phyloP scores from a whole-genome alignment of 2,329 filamentous ascomycete species.

The Lasiodiplodia sp. region DNA sequence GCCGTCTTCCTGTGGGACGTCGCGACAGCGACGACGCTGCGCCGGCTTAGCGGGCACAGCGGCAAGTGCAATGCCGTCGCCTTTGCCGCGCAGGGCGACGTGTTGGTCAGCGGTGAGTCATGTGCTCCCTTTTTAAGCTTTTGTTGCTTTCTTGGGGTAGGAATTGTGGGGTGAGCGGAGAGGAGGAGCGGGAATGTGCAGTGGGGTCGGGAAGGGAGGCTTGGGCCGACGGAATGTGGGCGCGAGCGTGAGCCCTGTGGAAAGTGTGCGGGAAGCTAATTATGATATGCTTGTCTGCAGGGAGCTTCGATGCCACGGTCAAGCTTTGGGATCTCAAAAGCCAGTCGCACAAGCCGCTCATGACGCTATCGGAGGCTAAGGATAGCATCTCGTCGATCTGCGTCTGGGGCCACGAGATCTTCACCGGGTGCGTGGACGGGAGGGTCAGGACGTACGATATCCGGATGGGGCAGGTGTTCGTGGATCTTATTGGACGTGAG shows the following conservation, averaged over 20 bases:
- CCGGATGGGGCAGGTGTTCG: slow-evolving; percentile 72
- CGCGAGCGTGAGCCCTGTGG: neutral
- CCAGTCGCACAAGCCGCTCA: slow-evolving; percentile 67
- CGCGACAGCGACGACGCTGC: slow-evolving; percentile 75
- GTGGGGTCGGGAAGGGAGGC: neutral
- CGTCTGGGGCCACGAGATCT: slow-evolving; percentile 60
- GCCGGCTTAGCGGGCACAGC: slow-evolving; percentile 76
- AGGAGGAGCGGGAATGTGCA: neutral
- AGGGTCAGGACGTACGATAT: slow-evolving; percentile 83
- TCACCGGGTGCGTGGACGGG: slow-evolving; percentile 84
- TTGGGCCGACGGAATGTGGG: neutral
- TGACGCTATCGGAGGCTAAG: slow-evolving; percentile 74
- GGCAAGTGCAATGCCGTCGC: slow-evolving; percentile 78
- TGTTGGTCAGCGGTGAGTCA: slow-evolving; percentile 68
- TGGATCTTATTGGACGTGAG: slow-evolving; percentile 71
- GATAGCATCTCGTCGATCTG: slow-evolving; percentile 66
- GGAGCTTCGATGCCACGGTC: slow-evolving; percentile 78
- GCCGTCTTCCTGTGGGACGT: slow-evolving; percentile 96
- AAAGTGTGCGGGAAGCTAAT: neutral
- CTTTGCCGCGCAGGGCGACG: slow-evolving; percentile 77
- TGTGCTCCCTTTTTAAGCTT: no score
- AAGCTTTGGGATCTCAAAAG: slow-evolving; percentile 65
- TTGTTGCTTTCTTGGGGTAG: neutral
- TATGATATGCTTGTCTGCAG: slow-evolving; percentile 38
- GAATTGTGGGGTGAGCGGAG: neutral